phyloP scores from a whole-genome alignment of 768 basidiomycete species.

The Mycena rosella region DNA sequence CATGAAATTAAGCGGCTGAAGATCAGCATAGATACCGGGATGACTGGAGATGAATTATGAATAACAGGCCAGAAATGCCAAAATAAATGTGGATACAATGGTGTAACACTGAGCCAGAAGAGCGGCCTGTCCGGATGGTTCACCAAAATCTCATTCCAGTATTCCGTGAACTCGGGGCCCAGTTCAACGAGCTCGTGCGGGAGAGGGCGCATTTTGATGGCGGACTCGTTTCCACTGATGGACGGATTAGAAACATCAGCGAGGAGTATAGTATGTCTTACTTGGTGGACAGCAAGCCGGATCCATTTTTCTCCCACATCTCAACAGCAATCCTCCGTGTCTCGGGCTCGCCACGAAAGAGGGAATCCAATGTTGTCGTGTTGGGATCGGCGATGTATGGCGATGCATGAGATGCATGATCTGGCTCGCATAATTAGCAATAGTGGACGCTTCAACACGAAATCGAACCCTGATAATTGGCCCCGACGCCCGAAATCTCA shows the following conservation, averaged over 20 bases:
- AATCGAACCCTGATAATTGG: too few relatives aligned
- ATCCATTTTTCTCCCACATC: conserved; percentile 22
- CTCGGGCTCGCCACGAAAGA: conserved; percentile 30
- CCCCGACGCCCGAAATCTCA: too few relatives aligned
- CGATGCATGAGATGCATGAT: background rate
- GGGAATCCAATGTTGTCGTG: conserved; percentile 10
- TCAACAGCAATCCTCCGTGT: conserved; percentile 12
- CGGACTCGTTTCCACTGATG: conserved; percentile 32
- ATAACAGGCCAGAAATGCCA: too few relatives aligned
- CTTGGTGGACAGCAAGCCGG: conserved; percentile 27
- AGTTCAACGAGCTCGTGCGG: conserved; percentile 37
- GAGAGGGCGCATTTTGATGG: conserved; percentile 42
- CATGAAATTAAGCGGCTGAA: too few relatives aligned
- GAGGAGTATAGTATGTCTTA: background rate
- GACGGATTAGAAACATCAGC: background rate
- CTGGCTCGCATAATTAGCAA: too few relatives aligned
- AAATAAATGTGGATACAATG: too few relatives aligned
- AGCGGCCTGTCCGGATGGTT: conserved; percentile 40
- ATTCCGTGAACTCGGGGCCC: conserved; percentile 36
- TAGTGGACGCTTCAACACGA: too few relatives aligned
- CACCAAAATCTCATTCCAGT: conserved; percentile 39
- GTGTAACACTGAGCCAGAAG: background rate
- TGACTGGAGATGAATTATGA: background rate
- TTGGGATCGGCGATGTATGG: conserved; percentile 23
- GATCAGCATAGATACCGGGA: background rate